Evolutionary conservation across 2,329 filamentous ascomycete genomes (phyloP), one percentile per base, ranked within the genome.

Genomic region (Cladosporium sp.): DNA sequence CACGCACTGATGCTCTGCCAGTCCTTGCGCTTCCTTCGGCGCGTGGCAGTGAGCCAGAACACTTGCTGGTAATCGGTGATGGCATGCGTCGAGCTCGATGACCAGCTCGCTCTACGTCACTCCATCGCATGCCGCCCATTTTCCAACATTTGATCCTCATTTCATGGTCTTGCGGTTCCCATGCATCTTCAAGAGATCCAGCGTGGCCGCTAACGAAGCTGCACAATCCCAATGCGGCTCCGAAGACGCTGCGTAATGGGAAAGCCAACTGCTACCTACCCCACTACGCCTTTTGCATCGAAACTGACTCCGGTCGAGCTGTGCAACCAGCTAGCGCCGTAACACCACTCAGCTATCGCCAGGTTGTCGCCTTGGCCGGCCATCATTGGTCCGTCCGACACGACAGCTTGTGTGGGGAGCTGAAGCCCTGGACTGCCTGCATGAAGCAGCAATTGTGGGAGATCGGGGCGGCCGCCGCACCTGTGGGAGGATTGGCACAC

Each of bases 31-130:
- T 45, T 57, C 42, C 44, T 45, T 50, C 36, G 32, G 54, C 54
- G 54, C 54, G 54, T 57, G 54, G 54, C 54, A 57, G 54, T 22
- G 44, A 57, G 35, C 54, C 44, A 57, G 54, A 50, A 50, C 44
- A 57, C 42, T 57, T 45, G 44, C 35, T 40, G 45, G 48, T 57
- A 49, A 57, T 57, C 54, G 54, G 44, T 40, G 54, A 57, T 57
- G 32, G 42, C 44, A 48, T 34, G 17, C 28, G 13, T 45, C 28
- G 22, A 55, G 9, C 28, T 36, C 39, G 51, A 55, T 45, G 51
- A 24, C n/a, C 24, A 39, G 12, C 50, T 3, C 25, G 4, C 4
- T 37, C 51, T 45, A 55, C 51, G 51, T 55, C 51, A 55, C 51
- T 40, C 1, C 36, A 42, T 40, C 39, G 39, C 40, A 37, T 35